Conservation (phyloP, 1,139 yeast genomes). For the Diutina catenulata region DNA sequence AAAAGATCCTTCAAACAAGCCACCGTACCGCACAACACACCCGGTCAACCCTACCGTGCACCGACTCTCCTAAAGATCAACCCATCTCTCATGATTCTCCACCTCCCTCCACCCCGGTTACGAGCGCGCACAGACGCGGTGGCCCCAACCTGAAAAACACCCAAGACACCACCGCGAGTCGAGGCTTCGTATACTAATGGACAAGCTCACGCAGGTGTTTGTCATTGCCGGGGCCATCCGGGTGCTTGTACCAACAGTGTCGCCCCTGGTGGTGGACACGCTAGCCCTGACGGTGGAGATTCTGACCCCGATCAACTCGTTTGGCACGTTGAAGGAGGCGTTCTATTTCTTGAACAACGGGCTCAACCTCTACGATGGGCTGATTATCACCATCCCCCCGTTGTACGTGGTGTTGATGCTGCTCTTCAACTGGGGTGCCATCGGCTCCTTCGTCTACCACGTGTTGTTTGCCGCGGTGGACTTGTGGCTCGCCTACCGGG, state of each 20-base stretch:
- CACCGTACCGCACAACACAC: too few relatives aligned
- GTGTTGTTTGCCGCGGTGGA: slow-evolving; percentile 31
- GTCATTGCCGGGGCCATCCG: slow-evolving; percentile 19
- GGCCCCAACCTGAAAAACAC: too few relatives aligned
- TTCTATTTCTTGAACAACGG: slow-evolving; percentile 51
- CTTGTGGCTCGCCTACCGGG: slow-evolving; percentile 25
- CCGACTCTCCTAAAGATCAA: too few relatives aligned
- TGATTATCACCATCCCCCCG: slow-evolving; percentile 19
- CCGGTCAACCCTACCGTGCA: too few relatives aligned
- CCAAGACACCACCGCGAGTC: too few relatives aligned
- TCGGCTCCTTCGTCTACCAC: slow-evolving; percentile 14
- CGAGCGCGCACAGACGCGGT: too few relatives aligned
- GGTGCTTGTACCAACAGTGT: slow-evolving; percentile 12
- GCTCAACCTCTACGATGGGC: slow-evolving; percentile 62
- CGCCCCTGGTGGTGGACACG: slow-evolving; percentile 20
- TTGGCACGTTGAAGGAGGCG: slow-evolving; percentile 64
- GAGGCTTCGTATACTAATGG: slow-evolving; percentile 10
- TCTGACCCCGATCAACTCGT: slow-evolving; percentile 70
- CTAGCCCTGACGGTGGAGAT: slow-evolving; percentile 44
- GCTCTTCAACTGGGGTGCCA: background rate
- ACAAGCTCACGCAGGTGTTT: slow-evolving; percentile 16
- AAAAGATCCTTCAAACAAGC: too few relatives aligned
- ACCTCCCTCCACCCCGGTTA: too few relatives aligned
- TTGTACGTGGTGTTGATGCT: slow-evolving; percentile 7
- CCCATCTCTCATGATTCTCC: too few relatives aligned